A percentile compares a stretch with the other conserved stretches of the same genome.
Evolutionary conservation across 2,329 filamentous ascomycete genomes (phyloP).

Genomic region (Talaromyces atroroseus): DNA sequence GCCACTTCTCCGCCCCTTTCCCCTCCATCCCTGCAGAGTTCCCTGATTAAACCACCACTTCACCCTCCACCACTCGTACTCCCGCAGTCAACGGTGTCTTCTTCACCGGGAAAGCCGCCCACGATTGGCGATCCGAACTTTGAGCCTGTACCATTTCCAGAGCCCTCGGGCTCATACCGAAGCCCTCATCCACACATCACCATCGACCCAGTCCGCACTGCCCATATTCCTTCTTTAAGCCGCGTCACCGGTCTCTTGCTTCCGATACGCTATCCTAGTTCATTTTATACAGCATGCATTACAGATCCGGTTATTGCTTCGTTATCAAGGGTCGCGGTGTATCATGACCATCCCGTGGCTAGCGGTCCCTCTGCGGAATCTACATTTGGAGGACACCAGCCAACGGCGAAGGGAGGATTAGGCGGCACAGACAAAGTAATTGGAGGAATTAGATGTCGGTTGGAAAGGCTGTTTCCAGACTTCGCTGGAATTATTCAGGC

Average conservation of each 20-base stretch:
- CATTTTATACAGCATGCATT: conserved; percentile 57
- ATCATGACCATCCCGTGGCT: conserved; percentile 44
- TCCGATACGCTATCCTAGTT: conserved; percentile 56
- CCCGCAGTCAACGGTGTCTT: conserved; percentile 21
- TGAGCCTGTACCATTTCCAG: conserved; percentile 26
- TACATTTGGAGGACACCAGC: neutral
- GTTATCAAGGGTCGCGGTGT: conserved; percentile 56
- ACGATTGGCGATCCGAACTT: conserved; percentile 22
- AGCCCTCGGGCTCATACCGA: conserved; percentile 22
- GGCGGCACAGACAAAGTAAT: conserved; percentile 40
- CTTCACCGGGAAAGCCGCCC: conserved; percentile 18
- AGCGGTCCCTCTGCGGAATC: conserved; percentile 17
- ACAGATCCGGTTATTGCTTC: conserved; percentile 48
- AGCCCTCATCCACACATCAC: conserved; percentile 47
- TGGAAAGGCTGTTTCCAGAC: conserved; percentile 32
- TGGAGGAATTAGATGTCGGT: conserved; percentile 44
- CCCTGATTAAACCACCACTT: conserved; percentile 21
- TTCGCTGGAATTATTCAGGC: conserved; percentile 10
- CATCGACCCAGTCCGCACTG: conserved; percentile 48
- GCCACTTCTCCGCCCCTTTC: conserved; percentile 21
- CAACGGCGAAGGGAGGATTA: conserved; percentile 16
- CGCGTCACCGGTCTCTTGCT: conserved; percentile 55
- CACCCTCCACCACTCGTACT: conserved; percentile 27
- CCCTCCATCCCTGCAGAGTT: conserved; percentile 14
- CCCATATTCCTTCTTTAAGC: conserved; percentile 52